A percentile compares a stretch with the other conserved stretches of the same genome.
These are phyloP conservation scores for Eurotiales sp. DNA, from an alignment of 2,329 filamentous ascomycete genomes.

Conservation along the genomic window DNA sequence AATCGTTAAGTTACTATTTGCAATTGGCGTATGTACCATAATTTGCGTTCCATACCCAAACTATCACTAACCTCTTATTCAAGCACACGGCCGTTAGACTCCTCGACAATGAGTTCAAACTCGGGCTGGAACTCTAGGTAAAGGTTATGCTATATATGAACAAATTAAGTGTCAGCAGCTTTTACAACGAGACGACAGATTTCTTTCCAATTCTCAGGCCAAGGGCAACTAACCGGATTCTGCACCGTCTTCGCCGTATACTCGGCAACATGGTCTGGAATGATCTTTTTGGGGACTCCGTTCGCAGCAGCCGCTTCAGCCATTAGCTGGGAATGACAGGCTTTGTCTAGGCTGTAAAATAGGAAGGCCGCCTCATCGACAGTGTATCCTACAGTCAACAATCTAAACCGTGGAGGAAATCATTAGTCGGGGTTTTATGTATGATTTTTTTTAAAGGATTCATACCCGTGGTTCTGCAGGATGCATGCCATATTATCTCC, in stretches of 20 bases:
- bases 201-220: too few species aligned
- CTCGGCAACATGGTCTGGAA: conserved; percentile 30
- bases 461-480: conserved; percentile 40
- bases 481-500: conserved; percentile 41
- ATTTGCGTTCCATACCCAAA: neutral
- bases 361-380: conserved; percentile 41
- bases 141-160: conserved; percentile 30
- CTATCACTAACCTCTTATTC: conserved; percentile 10
- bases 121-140: conserved; percentile 40
- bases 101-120: conserved; percentile 36
- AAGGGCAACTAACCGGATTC: conserved; percentile 27
- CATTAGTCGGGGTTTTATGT: too few species aligned
- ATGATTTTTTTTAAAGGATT: too few species aligned
- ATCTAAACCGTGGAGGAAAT: too few species aligned
- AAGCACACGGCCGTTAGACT: conserved; percentile 33
- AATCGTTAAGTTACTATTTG: too few species aligned
- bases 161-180: neutral
- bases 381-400: conserved; percentile 38
- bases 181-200: too few species aligned
- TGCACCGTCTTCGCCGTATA: conserved; percentile 35
- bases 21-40: too few species aligned
- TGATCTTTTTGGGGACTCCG: conserved; percentile 33
- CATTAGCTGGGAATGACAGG: conserved; percentile 39
- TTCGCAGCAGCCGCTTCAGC: conserved; percentile 41
- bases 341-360: conserved; percentile 39